phyloP scores from a whole-genome alignment of 2,329 filamentous ascomycete genomes.

The Mollisia scopiformis region DNA sequence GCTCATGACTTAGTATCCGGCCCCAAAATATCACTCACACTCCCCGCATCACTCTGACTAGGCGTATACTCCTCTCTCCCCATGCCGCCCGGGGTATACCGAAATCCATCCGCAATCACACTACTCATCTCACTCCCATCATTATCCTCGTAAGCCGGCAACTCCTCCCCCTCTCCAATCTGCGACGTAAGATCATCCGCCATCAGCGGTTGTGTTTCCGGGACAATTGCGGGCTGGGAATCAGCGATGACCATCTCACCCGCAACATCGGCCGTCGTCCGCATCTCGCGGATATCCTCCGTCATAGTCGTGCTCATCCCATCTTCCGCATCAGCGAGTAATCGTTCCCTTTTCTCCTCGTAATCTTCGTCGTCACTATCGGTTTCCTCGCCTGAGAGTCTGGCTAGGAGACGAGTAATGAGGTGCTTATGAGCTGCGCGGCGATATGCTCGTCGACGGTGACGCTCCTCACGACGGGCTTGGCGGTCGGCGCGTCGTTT shows the following conservation, averaged over 20 bases:
- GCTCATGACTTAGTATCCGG: constrained; percentile 28
- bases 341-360: constrained; percentile 27
- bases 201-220: constrained; percentile 1
- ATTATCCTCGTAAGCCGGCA: constrained; percentile 33
- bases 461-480: constrained; percentile 23
- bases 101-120: constrained; percentile 33
- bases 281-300: constrained; percentile 28
- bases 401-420: constrained; percentile 18
- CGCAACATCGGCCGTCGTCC: constrained; percentile 27
- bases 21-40: constrained; percentile 31
- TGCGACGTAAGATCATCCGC: constrained; percentile 16
- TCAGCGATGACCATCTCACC: constrained; percentile 27
- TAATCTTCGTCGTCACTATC: constrained; percentile 20
- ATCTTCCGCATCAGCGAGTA: constrained; percentile 26
- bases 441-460: constrained; percentile 20
- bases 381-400: constrained; percentile 13
- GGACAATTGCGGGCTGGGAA: not conserved
- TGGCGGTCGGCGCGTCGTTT: constrained; percentile 17
- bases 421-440: constrained; percentile 24
- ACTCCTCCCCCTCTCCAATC: constrained; percentile 22
- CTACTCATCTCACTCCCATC: constrained; percentile 27
- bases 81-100: constrained; percentile 33
- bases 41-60: constrained; percentile 20
- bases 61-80: constrained; percentile 30
- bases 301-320: constrained; percentile 26